phyloP scores from a whole-genome alignment of 495 filamentous ascomycete genomes.

The Penicillium atrosanguineum region DNA sequence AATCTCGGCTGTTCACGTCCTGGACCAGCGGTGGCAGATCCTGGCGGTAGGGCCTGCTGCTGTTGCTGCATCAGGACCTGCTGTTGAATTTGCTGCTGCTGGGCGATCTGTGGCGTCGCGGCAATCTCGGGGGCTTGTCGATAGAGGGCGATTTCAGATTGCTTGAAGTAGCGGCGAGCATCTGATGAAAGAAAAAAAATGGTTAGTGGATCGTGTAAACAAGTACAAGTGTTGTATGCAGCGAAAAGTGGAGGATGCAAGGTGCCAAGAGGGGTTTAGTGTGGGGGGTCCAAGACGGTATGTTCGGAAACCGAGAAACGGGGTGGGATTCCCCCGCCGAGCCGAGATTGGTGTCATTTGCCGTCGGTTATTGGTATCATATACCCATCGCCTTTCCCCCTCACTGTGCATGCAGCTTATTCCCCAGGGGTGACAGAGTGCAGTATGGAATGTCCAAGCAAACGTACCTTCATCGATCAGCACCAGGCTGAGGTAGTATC shows the following conservation, averaged over 20 bases:
- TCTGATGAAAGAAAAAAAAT: constrained; percentile 49
- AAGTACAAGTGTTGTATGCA: constrained; percentile 2
- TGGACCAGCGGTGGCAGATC: constrained; percentile 41
- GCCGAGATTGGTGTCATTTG: constrained; percentile 29
- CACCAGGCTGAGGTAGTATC: constrained; percentile 96
- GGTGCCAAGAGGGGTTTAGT: constrained; percentile 32
- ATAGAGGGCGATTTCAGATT: constrained; percentile 97
- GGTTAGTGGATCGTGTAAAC: constrained; percentile 4
- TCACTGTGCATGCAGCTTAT: neutral
- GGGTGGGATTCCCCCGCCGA: constrained; percentile 20
- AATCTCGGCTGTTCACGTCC: constrained; percentile 31
- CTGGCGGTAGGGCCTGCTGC: constrained; percentile 39
- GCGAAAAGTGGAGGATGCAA: constrained; percentile 20
- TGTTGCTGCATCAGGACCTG: constrained; percentile 38
- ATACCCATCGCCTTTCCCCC: neutral
- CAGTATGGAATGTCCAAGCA: neutral
- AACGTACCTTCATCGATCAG: constrained; percentile 88
- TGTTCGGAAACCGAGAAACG: constrained; percentile 10
- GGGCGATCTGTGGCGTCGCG: constrained; percentile 43
- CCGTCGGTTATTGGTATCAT: constrained; percentile 40
- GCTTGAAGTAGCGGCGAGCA: constrained; percentile 97
- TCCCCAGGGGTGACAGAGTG: neutral
- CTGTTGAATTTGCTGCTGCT: constrained; percentile 46
- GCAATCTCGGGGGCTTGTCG: constrained; percentile 79
- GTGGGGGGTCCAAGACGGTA: constrained; percentile 32